phyloP scores from a whole-genome alignment of 2,329 filamentous ascomycete genomes.

The Pseudophaeomoniella oleicola region DNA sequence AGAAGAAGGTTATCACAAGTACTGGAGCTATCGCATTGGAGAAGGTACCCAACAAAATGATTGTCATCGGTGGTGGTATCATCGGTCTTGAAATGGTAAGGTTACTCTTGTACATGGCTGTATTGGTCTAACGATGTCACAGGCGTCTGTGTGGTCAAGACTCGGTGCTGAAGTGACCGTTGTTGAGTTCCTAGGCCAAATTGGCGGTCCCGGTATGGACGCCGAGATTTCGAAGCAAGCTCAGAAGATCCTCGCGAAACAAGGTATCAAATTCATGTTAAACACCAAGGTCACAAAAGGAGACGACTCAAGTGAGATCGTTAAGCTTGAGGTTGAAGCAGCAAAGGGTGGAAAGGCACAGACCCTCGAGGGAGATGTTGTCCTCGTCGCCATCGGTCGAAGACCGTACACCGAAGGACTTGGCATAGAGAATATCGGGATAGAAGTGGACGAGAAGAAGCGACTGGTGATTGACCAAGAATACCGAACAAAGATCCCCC shows the following conservation, averaged over 20 bases:
- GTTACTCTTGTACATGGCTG: neutral
- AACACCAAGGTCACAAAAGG: slow-evolving; percentile 88
- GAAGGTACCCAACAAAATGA: slow-evolving; percentile 88
- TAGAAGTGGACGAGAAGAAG: slow-evolving; percentile 84
- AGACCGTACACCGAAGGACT: slow-evolving; percentile 87
- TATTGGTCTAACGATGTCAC: slow-evolving; percentile 4
- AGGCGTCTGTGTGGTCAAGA: slow-evolving; percentile 86
- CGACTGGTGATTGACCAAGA: slow-evolving; percentile 95
- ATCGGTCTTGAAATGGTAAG: slow-evolving; percentile 92
- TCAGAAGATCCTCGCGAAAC: slow-evolving; percentile 89
- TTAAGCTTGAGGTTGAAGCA: slow-evolving; percentile 76
- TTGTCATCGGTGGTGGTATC: slow-evolving; percentile 95
- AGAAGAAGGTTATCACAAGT: slow-evolving; percentile 94
- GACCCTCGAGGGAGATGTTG: slow-evolving; percentile 81
- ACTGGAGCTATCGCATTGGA: slow-evolving; percentile 83
- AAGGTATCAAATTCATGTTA: slow-evolving; percentile 96
- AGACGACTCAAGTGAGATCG: slow-evolving; percentile 60
- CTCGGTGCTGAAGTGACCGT: slow-evolving; percentile 91
- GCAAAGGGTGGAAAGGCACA: slow-evolving; percentile 95
- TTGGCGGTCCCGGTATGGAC: slow-evolving; percentile 97
- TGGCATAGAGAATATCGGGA: slow-evolving; percentile 81
- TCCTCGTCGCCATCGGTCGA: slow-evolving; percentile 91
- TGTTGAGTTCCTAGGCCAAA: slow-evolving; percentile 90
- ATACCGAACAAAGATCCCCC: slow-evolving; percentile 93
- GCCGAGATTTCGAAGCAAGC: slow-evolving; percentile 76